Conservation (phyloP, 2,329 filamentous ascomycete species). For the Cyanodermella asteris region DNA sequence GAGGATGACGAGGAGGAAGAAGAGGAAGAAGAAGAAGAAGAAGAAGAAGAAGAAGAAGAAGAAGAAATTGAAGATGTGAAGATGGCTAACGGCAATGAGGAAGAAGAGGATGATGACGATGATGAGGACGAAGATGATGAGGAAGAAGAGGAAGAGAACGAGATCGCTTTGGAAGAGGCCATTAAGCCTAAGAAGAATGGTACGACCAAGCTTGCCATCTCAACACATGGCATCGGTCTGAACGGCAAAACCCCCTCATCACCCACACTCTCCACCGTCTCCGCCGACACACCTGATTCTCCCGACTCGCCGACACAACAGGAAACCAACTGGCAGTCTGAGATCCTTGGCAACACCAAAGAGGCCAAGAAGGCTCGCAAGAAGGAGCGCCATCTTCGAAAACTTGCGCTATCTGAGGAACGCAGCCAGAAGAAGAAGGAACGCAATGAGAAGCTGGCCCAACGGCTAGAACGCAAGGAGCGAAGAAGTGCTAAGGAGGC, state of each 20-base stretch:
- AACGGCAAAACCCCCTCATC: too few relatives aligned
- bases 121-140: conserved; percentile 3
- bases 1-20: conserved; percentile 12
- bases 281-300: conserved; percentile 8
- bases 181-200: too few relatives aligned
- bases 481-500: conserved; percentile 14
- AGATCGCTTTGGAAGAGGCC: neutral
- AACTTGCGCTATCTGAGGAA: conserved; percentile 11
- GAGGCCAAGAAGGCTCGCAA: conserved; percentile 13
- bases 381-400: conserved; percentile 11
- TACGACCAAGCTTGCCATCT: too few relatives aligned
- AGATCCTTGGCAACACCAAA: conserved; percentile 9
- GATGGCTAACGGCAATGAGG: conserved; percentile 14
- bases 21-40: conserved; percentile 21
- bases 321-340: conserved; percentile 9
- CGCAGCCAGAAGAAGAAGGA: conserved; percentile 21
- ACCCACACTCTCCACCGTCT: conserved; percentile 8
- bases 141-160: conserved; percentile 1
- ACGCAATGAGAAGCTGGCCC: conserved; percentile 9
- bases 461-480: conserved; percentile 13
- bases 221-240: too few relatives aligned
- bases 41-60: conserved; percentile 15
- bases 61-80: conserved; percentile 20
- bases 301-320: conserved; percentile 8
- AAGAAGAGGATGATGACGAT: conserved; percentile 2